These are phyloP conservation scores for Termitomyces sp. DNA, from an alignment of 768 basidiomycete genomes.

Conservation along the genomic window DNA sequence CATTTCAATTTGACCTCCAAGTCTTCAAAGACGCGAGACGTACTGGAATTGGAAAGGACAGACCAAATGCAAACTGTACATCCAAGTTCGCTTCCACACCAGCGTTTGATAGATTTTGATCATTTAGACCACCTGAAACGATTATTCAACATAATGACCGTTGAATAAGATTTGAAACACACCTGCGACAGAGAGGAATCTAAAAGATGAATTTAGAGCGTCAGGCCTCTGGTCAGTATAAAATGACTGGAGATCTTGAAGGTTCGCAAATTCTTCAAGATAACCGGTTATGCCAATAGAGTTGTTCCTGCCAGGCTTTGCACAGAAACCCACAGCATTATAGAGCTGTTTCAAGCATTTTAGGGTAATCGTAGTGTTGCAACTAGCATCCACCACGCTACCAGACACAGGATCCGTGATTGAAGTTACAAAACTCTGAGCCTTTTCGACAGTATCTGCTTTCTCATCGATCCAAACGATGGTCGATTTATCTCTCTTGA, in stretches of 20 bases:
- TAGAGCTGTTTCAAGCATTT: conserved; percentile 52
- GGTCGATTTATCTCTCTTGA: conserved; percentile 34
- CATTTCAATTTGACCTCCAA: not conserved
- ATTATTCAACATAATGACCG: conserved; percentile 6
- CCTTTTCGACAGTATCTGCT: not conserved
- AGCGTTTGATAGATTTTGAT: conserved; percentile 46
- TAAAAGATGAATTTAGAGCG: conserved; percentile 47
- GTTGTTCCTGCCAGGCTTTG: conserved; percentile 34
- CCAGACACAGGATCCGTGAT: conserved; percentile 24
- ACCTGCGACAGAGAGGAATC: conserved; percentile 54
- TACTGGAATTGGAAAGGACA: conserved; percentile 54
- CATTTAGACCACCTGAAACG: conserved; percentile 51
- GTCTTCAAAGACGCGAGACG: not conserved
- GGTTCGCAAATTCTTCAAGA: conserved; percentile 49
- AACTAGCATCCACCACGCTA: conserved; percentile 39
- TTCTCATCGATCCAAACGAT: conserved; percentile 20
- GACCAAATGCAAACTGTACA: conserved; percentile 60
- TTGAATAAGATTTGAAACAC: conserved; percentile 4
- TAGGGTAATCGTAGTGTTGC: conserved; percentile 46
- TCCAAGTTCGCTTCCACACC: conserved; percentile 67
- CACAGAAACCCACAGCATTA: conserved; percentile 41
- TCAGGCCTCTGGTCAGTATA: conserved; percentile 42
- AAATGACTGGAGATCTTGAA: conserved; percentile 46
- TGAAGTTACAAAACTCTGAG: conserved; percentile 8
- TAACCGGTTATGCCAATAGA: conserved; percentile 53